Evolutionary conservation across 2,329 filamentous ascomycete species (phyloP), one percentile per base, ranked within the genome.

Genomic region (Colletotrichum sp.): DNA sequence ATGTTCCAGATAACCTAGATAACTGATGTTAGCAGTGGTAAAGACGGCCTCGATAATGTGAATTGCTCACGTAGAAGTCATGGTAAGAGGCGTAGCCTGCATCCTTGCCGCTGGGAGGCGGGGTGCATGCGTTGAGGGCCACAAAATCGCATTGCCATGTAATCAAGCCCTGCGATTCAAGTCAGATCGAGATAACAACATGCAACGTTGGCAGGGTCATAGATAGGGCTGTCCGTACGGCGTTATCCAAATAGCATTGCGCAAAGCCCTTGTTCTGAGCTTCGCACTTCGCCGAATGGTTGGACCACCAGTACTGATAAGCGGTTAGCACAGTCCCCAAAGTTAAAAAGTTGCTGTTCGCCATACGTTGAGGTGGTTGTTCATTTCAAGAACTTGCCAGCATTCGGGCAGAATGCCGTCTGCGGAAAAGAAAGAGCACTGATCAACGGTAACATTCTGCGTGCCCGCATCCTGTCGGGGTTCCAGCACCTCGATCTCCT

Each of bases 71-170:
- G 21, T 72, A 69, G 36, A 72, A 72, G 7, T 69, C 65, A 5
- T 69, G 71, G 28, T 61, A 48, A 28, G 65, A 69, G 7, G 21
- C 52, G 24, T 72, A 72, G 2, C 34, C 21, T 16, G 36, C 36
- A 16, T 21, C n/a, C 21, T 28, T 66, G n/a, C 71, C 71, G 55
- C 71, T 69, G 18, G 71, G 71, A 9, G 71, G 71, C 16, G 71
- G 65, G 9, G 52, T 68, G 9, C 71, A 72, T 12, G 43, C 65
- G 30, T 69, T 72, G 12, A 69, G 36, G 21, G 65, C 10, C 3
- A 72, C 52, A 28, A 72, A 72, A 21, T 72, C 71, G 36, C 71
- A 72, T 12, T 26, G 36, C 71, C 65, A 72, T 26, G 71, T 72
- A 24, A 72, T 68, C 14, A 55, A 57, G 13, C 71, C 71, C 71